These are phyloP conservation scores for Udeniomyces megalosporus DNA, from an alignment of 768 basidiomycete species.

Conservation along the genomic window DNA sequence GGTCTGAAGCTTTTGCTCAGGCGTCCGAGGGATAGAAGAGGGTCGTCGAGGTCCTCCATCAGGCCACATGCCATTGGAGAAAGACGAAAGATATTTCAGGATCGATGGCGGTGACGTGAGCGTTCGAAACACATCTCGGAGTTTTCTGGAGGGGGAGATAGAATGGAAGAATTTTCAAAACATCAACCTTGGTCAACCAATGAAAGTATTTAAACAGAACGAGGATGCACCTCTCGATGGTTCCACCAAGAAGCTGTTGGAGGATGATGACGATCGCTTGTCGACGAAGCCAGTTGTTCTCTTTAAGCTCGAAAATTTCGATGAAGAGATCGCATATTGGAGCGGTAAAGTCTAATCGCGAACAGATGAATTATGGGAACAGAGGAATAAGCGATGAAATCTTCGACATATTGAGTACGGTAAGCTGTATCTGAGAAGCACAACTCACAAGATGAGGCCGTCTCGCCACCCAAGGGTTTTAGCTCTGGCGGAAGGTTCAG, in stretches of 20 bases:
- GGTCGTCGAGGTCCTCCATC: conserved; percentile 52
- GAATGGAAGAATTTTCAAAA: not conserved
- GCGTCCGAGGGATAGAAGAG: conserved; percentile 47
- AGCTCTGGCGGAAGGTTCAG: conserved; percentile 34
- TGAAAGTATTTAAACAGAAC: not conserved
- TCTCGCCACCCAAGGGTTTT: conserved; percentile 71
- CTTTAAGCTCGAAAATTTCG: conserved; percentile 85
- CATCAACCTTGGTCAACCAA: not conserved
- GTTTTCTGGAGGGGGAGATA: conserved; percentile 42
- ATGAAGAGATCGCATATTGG: conserved; percentile 89
- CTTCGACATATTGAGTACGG: not conserved
- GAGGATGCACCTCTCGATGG: conserved; percentile 66
- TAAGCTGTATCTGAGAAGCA: not conserved
- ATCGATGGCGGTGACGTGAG: conserved; percentile 35
- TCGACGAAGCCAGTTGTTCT: conserved; percentile 88
- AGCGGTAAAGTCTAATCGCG: conserved; percentile 52
- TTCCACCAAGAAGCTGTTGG: conserved; percentile 87
- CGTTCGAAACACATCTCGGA: conserved; percentile 57
- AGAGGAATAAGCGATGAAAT: not conserved
- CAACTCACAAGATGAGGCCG: conserved; percentile 46
- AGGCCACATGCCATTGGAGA: conserved; percentile 70
- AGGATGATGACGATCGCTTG: conserved; percentile 93
- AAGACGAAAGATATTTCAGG: conserved; percentile 45
- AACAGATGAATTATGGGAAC: not conserved
- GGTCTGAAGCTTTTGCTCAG: conserved; percentile 63